These are phyloP conservation scores for Aspergillus sp. DNA, from an alignment of 2,329 filamentous ascomycete species.

Conservation along the genomic window DNA sequence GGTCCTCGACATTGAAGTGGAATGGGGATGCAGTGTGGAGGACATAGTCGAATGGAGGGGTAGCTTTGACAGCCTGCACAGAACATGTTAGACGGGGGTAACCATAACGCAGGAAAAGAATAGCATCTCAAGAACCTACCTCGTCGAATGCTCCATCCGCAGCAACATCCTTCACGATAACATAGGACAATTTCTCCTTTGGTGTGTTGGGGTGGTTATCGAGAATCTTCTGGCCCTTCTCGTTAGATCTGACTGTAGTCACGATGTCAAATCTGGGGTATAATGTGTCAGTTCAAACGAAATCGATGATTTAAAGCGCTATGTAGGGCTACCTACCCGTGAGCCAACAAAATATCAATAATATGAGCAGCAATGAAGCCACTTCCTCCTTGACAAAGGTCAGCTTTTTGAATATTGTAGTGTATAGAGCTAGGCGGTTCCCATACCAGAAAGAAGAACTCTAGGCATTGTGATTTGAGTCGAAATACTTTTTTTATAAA, in stretches of 20 bases:
- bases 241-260: constrained; percentile 57
- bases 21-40: constrained; percentile 73
- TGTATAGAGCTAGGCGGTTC: neutral
- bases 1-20: constrained; percentile 65
- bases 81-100: constrained; percentile 3
- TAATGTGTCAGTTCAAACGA: constrained; percentile 3
- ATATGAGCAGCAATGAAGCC: constrained; percentile 64
- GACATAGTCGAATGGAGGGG: constrained; percentile 66
- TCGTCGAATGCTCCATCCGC: constrained; percentile 64
- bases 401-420: constrained; percentile 5
- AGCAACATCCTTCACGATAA: constrained; percentile 69
- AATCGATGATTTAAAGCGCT: no score
- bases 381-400: constrained; percentile 45
- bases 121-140: constrained; percentile 20
- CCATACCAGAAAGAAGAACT: constrained; percentile 34
- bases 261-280: constrained; percentile 53
- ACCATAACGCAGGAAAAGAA: neutral
- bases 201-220: constrained; percentile 47
- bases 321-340: constrained; percentile 30
- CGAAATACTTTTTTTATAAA: no score
- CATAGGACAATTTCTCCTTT: constrained; percentile 57
- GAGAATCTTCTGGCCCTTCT: constrained; percentile 59
- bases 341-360: constrained; percentile 55
- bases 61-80: constrained; percentile 49
- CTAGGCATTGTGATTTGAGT: constrained; percentile 27